Evolutionary conservation across 768 basidiomycete genomes (phyloP).

Genomic region (Calocybe indica): DNA sequence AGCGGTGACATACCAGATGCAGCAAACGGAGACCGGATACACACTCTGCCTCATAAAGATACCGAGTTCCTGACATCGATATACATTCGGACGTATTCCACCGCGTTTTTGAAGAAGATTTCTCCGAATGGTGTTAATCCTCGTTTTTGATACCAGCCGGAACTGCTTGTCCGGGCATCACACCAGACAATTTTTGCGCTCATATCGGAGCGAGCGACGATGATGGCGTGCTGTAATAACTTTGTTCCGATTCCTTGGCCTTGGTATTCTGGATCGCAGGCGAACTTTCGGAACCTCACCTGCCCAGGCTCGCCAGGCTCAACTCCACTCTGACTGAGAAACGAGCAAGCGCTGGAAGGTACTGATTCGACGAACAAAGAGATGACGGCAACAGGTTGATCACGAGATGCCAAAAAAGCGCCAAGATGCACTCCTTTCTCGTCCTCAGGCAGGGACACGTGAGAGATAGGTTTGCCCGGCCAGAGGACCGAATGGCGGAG

Average conservation of each 20-base stretch:
- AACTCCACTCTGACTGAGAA: slow-evolving; percentile 1
- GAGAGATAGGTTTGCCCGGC: slow-evolving; percentile 42
- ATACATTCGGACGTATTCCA: slow-evolving; percentile 53
- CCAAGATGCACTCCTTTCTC: slow-evolving; percentile 46
- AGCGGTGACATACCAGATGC: no score
- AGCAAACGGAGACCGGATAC: no score
- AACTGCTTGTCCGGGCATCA: slow-evolving; percentile 37
- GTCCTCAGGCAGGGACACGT: slow-evolving; percentile 50
- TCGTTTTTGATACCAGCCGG: slow-evolving; percentile 45
- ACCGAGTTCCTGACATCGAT: slow-evolving; percentile 6
- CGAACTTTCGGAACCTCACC: slow-evolving; percentile 57
- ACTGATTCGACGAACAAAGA: slow-evolving; percentile 47
- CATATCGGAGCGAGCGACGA: slow-evolving; percentile 28
- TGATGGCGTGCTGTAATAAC: slow-evolving; percentile 32
- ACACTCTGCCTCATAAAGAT: no score
- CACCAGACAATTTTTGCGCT: slow-evolving; percentile 47
- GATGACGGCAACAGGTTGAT: slow-evolving; percentile 43
- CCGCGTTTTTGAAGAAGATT: slow-evolving; percentile 44
- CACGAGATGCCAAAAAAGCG: slow-evolving; percentile 36
- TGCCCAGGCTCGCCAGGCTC: not conserved
- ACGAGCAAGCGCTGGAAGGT: slow-evolving; percentile 16
- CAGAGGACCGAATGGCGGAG: slow-evolving; percentile 56
- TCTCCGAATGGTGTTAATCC: slow-evolving; percentile 45
- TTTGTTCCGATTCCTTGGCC: slow-evolving; percentile 46
- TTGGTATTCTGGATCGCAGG: slow-evolving; percentile 46